Percentiles rank a stretch among this genome's conserved stretches.
Conservation (phyloP, 305 asterid genomes). For the Striga hermonthica region DNA sequence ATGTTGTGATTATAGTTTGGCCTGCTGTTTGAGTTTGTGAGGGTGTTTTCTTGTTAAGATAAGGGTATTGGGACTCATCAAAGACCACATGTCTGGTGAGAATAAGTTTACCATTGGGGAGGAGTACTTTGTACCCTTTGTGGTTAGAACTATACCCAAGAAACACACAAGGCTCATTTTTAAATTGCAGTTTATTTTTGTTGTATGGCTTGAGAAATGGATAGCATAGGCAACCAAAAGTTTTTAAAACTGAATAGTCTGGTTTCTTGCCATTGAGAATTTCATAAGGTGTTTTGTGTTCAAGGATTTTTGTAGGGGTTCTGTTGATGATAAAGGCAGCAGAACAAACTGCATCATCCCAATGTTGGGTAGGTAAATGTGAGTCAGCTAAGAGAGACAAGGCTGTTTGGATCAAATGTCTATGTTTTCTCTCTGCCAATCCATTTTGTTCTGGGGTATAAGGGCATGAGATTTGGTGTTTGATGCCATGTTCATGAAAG, state of each 20-base stretch:
- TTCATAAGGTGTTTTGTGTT: not conserved
- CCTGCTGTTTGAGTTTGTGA: not conserved
- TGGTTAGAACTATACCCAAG: not conserved
- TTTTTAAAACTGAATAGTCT: not conserved
- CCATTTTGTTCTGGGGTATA: not conserved
- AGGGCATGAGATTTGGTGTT: too few species aligned
- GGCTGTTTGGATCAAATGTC: too few species aligned
- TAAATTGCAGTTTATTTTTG: not conserved
- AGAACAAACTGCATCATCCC: not conserved
- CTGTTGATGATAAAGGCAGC: not conserved
- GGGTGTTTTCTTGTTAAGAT: not conserved
- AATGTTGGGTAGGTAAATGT: not conserved
- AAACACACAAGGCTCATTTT: not conserved
- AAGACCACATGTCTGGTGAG: too few species aligned
- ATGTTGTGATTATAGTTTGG: not conserved
- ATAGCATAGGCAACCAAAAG: not conserved
- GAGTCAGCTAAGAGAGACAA: not conserved
- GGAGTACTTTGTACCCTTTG: not conserved
- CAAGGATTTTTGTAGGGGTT: not conserved
- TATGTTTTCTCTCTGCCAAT: too few species aligned
- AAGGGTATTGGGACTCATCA: not conserved
- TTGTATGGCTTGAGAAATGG: not conserved
- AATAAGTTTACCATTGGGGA: not conserved
- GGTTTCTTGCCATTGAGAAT: not conserved
- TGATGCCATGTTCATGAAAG: too few species aligned